Evolutionary conservation across 2,329 filamentous ascomycete species (phyloP).

Genomic region (Phymatotrichopsis omnivora): DNA sequence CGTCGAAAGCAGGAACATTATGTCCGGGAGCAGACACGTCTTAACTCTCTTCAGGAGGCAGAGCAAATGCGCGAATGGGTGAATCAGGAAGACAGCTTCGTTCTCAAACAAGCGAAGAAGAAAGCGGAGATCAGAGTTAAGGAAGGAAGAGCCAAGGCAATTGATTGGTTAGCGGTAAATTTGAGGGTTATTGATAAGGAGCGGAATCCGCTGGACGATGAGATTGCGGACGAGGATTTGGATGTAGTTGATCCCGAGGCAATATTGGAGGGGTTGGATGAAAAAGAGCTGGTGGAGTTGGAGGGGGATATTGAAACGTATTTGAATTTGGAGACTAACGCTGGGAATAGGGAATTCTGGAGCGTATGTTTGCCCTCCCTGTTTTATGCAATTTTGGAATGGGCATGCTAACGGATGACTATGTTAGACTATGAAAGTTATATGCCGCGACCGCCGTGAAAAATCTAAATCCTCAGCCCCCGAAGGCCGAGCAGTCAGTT

Average conservation of each 20-base stretch:
- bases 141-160: constrained; percentile 79
- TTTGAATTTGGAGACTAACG: constrained; percentile 57
- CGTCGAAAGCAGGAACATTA: constrained; percentile 30
- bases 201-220: constrained; percentile 61
- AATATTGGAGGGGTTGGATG: constrained; percentile 64
- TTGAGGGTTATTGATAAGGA: constrained; percentile 79
- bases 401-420: constrained; percentile 1
- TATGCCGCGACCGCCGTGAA: constrained; percentile 66
- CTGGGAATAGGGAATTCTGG: constrained; percentile 80
- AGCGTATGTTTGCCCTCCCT: constrained; percentile 43
- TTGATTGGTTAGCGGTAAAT: constrained; percentile 88
- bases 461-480: constrained; percentile 48
- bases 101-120: constrained; percentile 93
- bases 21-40: constrained; percentile 30
- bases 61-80: constrained; percentile 76
- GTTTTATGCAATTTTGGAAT: neutral
- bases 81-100: constrained; percentile 89
- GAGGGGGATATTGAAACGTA: constrained; percentile 56
- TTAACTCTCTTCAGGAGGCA: constrained; percentile 52
- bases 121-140: constrained; percentile 92
- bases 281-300: constrained; percentile 59
- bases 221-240: constrained; percentile 65
- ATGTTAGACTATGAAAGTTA: constrained; percentile 63
- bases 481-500: constrained; percentile 64
- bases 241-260: constrained; percentile 69